Conservation (phyloP, 2,329 filamentous ascomycete genomes). For the Claviceps pusilla region DNA sequence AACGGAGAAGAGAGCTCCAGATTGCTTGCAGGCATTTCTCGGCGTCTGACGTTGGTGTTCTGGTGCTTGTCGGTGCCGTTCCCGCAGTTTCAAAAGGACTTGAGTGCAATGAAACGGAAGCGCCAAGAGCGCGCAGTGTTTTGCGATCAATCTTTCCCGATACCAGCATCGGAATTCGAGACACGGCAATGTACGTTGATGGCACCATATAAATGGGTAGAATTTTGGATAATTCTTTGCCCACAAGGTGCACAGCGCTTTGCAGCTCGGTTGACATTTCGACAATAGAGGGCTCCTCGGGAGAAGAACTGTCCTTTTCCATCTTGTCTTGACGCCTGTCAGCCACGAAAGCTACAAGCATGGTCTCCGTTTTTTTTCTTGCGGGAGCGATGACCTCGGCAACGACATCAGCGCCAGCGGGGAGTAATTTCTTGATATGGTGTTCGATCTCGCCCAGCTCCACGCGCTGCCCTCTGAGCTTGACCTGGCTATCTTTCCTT, state of each 20-base stretch:
- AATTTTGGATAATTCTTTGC: background rate
- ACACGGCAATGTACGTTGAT: background rate
- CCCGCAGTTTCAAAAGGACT: background rate
- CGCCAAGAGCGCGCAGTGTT: background rate
- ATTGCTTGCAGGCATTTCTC: background rate
- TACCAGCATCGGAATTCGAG: constrained; percentile 1
- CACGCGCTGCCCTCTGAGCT: constrained; percentile 37
- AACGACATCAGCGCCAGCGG: background rate
- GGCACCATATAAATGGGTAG: constrained; percentile 1
- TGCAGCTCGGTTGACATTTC: background rate
- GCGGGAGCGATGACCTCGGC: background rate
- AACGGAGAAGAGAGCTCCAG: background rate
- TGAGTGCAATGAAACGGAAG: background rate
- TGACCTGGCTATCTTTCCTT: constrained; percentile 39
- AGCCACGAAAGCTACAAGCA: constrained; percentile 1
- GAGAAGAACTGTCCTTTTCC: background rate
- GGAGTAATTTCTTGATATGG: background rate
- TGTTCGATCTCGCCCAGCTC: constrained; percentile 23
- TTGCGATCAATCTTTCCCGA: background rate
- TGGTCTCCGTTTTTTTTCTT: background rate
- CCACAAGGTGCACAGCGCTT: background rate
- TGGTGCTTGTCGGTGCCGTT: background rate
- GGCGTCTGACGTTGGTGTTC: background rate
- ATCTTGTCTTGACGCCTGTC: background rate
- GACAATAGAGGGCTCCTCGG: background rate